phyloP scores from a whole-genome alignment of 177 flowering plant genomes.

The Telopea speciosissima region DNA sequence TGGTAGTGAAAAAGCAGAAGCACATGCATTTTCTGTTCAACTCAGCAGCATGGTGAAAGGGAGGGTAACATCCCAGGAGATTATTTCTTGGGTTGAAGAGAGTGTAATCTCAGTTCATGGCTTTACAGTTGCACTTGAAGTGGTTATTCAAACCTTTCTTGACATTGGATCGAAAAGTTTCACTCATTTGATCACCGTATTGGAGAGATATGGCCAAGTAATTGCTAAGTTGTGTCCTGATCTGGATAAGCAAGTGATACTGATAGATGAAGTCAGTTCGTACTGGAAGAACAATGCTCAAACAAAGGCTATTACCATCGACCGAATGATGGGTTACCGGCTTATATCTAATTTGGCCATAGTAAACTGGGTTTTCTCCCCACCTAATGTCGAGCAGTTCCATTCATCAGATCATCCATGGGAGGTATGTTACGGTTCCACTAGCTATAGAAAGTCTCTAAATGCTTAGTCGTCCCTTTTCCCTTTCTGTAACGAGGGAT shows the following conservation, averaged over 20 bases:
- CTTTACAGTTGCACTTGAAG: conserved; percentile 48
- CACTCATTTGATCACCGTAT: conserved; percentile 88
- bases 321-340: conserved; percentile 99
- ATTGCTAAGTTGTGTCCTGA: conserved; percentile 75
- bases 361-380: conserved; percentile 85
- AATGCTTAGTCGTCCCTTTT: background rate
- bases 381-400: conserved; percentile 66
- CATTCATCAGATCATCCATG: conserved; percentile 82
- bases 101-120: conserved; percentile 69
- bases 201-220: conserved; percentile 96
- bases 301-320: conserved; percentile 81
- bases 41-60: conserved; percentile 80
- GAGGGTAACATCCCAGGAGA: conserved; percentile 58
- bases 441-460: background rate
- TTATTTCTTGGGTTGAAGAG: conserved; percentile 84
- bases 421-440: conserved; percentile 53
- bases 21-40: conserved; percentile 49
- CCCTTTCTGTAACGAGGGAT: background rate
- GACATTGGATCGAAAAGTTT: conserved; percentile 95
- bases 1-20: conserved; percentile 44
- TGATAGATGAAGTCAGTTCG: conserved; percentile 73
- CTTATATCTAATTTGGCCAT: conserved; percentile 88
- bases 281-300: conserved; percentile 90
- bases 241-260: conserved; percentile 70
- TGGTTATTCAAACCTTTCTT: conserved; percentile 80